Evolutionary conservation across 192 early-diverging fungal genomes (phyloP), one percentile per base, ranked within the genome.

Genomic region (Phlyctochytrium bullatum): DNA sequence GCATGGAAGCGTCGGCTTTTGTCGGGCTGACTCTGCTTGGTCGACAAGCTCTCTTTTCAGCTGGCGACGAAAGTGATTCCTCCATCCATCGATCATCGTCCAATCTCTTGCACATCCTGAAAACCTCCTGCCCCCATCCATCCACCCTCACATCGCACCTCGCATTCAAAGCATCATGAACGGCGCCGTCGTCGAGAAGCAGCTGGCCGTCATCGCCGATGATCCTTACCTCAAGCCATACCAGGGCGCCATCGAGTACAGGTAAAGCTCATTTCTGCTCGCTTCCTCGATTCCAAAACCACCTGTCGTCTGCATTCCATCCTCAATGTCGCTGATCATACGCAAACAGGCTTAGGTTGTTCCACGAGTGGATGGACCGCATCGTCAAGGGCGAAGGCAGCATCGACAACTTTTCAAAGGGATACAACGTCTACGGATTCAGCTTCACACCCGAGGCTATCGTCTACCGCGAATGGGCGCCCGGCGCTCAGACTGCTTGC

Each of bases 401-500:
- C 32, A 88, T 90, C 59, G 94, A 94, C 65, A 79, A 80, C 51
- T 98, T 93, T 74, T 85, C 92, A 23, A 85, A 87, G 23, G 89
- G 88, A 27, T 94, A 91, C 67, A 89, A 95, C 64, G 61, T 70
- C 28, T 89, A 89, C 71, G 96, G 96, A 0, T 90, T 98, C 68
- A 86, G 89, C 64, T 80, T 90, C 24, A 76, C 76, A n/a, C 28
- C 68, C 17, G 83, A 89, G 52, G 71, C 74, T 3, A 89, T 95
- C 56, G 66, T 80, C 2, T 98, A 96, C 78, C 80, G 92, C n/a
- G 96, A 98, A 77, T 98, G 95, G 95, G 95, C 95, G 34, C 96
- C 96, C 3, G 88, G 87, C 51, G 95, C 90, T 4, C 71, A 62
- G 17, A 73, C 74, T 29, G 95, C 94, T 24, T 89, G 77, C 62